A percentile compares a stretch with the other conserved stretches of the same genome.
Conservation (phyloP, 441 rosid species). For the Adansonia grandidieri region DNA sequence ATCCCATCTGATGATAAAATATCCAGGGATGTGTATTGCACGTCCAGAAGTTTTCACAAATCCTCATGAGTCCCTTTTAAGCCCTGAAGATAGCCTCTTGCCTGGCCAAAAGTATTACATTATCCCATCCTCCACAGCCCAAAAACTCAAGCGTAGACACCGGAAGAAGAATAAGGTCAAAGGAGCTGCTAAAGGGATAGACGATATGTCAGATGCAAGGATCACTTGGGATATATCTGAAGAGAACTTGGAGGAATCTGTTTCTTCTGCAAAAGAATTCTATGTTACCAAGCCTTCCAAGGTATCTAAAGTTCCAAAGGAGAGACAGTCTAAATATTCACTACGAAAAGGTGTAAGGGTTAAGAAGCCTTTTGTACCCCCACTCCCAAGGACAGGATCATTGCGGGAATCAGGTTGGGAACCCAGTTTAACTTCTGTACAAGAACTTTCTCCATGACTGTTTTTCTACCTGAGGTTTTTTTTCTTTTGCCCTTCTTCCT, state of each 20-base stretch:
- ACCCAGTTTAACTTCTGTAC: slow-evolving; percentile 58
- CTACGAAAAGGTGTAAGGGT: slow-evolving; percentile 28
- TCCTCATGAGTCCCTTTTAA: slow-evolving; percentile 46
- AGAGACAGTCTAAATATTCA: slow-evolving; percentile 23
- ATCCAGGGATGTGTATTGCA: slow-evolving; percentile 63
- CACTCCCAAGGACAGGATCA: slow-evolving; percentile 42
- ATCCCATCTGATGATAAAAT: slow-evolving; percentile 54
- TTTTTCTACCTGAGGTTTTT: slow-evolving; percentile 7
- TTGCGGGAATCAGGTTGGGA: slow-evolving; percentile 45
- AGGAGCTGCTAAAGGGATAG: slow-evolving; percentile 25
- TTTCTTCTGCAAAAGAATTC: slow-evolving; percentile 56
- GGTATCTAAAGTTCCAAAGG: slow-evolving; percentile 34
- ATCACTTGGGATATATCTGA: slow-evolving; percentile 41
- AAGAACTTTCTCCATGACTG: slow-evolving; percentile 60
- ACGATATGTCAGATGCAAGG: slow-evolving; percentile 38
- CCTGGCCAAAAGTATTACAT: slow-evolving; percentile 57
- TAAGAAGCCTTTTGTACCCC: slow-evolving; percentile 63
- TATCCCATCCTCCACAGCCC: slow-evolving; percentile 53
- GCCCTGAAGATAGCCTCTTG: slow-evolving; percentile 52
- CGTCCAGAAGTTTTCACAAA: slow-evolving; percentile 59
- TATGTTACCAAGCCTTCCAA: slow-evolving; percentile 35
- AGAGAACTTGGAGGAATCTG: slow-evolving; percentile 42
- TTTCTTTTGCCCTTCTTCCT: background rate
- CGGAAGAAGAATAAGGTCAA: slow-evolving; percentile 24
- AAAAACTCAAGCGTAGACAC: slow-evolving; percentile 48